Conservation (phyloP, 1,284 basidiomycete genomes). For the Heliocybe sulcata region DNA sequence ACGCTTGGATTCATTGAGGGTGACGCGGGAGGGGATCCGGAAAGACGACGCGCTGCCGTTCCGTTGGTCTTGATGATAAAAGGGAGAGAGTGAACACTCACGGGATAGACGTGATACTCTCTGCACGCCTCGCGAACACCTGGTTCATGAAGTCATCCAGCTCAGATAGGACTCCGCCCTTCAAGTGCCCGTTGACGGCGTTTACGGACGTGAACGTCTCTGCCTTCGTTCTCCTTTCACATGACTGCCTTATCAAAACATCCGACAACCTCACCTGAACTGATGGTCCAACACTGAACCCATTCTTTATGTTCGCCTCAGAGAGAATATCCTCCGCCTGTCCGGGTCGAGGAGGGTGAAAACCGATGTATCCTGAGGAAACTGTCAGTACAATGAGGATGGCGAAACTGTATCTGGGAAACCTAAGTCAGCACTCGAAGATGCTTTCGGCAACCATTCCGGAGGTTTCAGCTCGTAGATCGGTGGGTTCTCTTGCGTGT, state of each 20-base stretch:
- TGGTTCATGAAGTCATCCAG: slow-evolving; percentile 79
- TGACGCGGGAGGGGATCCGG: slow-evolving; percentile 83
- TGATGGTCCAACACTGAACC: slow-evolving; percentile 53
- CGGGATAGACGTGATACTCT: slow-evolving; percentile 52
- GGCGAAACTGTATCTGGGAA: slow-evolving; percentile 2
- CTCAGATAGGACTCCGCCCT: slow-evolving; percentile 50
- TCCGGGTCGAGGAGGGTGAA: slow-evolving; percentile 75
- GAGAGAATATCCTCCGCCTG: slow-evolving; percentile 85
- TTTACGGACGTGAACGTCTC: slow-evolving; percentile 57
- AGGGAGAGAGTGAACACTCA: slow-evolving; percentile 26
- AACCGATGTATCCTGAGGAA: slow-evolving; percentile 72
- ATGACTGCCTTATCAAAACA: slow-evolving; percentile 2
- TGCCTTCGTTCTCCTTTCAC: slow-evolving; percentile 32
- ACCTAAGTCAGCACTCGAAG: slow-evolving; percentile 65
- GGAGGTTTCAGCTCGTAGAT: slow-evolving; percentile 66
- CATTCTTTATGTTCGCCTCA: slow-evolving; percentile 72
- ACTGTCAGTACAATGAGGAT: neutral
- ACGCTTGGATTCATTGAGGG: slow-evolving; percentile 84
- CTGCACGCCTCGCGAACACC: slow-evolving; percentile 60
- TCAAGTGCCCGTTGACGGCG: slow-evolving; percentile 42
- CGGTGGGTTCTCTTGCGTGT: neutral
- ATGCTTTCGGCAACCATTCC: slow-evolving; percentile 60
- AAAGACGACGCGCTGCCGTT: slow-evolving; percentile 61
- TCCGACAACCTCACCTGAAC: slow-evolving; percentile 46
- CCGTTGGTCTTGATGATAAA: slow-evolving; percentile 1